Base-by-base conservation (phyloP, 1,284 basidiomycete genomes). In the Golubevia sp. region DNA sequence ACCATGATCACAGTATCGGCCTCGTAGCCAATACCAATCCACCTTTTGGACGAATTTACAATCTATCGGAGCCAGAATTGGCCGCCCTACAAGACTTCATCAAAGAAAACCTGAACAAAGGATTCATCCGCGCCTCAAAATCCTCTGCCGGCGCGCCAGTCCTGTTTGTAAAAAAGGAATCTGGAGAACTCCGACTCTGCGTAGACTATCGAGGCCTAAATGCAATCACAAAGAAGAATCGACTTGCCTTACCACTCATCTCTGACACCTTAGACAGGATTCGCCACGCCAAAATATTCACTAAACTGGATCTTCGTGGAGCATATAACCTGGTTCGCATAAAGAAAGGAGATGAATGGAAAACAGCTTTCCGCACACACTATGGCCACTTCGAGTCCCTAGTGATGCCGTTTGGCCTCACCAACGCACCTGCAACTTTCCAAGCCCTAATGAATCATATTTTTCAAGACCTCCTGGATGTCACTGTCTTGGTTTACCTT, bases 261-360 rank as follows among this genome's bases (percentile, higher is more conserved):
- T 25, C 55, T 24, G 61, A 65, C 30, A 53, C 66, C 2, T 48
- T 76, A 6, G 26, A 65, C 27, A 30, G 44, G 11, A 54, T 76
- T 1, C 24, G 27, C 1, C 53, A 50, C 0, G 59, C 61, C 18
- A 63, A 25, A 20, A 21, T 64, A 11, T 76, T 70, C 48, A 80
- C 71, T 20, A 83, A 81, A 49, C 58, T 85, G 0, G 83, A 85
- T 62, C 70, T 84, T 0, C 59, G 71, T 0, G 59, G 44, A 0
- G 80, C 75, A 1, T 85, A 82, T 59, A 73, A 84, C 62, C 78
- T 77, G 0, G 21, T 85, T 1, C 62, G 76, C 0, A 73, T 85
- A 24, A 21, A 26, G 2, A 7, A 56, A 2, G n/a, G 11, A 0
- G 56, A 62, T 24, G 48, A 50, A 6, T 23, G 27, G 11, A 49